Percentiles rank a stretch among this genome's conserved stretches.
These are phyloP conservation scores for Mucor plumbeus DNA, from an alignment of 371 early-diverging fungal genomes.

Conservation along the genomic window DNA sequence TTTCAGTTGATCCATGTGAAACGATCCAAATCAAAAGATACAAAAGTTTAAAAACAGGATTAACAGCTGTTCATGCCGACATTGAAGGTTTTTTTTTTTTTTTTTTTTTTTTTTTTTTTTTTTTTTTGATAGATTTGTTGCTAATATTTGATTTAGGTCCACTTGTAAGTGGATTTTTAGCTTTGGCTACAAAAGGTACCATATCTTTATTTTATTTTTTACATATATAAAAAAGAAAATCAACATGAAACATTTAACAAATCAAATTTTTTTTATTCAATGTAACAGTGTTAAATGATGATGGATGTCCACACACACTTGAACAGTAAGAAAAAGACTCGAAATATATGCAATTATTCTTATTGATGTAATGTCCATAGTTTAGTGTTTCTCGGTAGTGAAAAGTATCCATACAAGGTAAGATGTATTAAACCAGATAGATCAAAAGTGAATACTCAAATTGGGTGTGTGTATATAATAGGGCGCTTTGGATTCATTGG, in stretches of 20 bases:
- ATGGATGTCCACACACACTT: conserved; percentile 60
- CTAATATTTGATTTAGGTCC: conserved; percentile 48
- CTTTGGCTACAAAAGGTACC: conserved; percentile 59
- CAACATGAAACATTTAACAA: neutral
- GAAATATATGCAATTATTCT: neutral
- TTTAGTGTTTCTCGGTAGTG: conserved; percentile 58
- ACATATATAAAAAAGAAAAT: neutral
- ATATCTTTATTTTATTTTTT: too few relatives aligned
- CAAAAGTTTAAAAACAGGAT: conserved; percentile 49
- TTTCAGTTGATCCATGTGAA: conserved; percentile 31
- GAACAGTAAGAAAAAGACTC: conserved; percentile 48
- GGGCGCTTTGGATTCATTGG: conserved; percentile 61
- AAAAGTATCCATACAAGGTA: conserved; percentile 60
- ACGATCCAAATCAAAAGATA: conserved; percentile 47
- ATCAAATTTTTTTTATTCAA: neutral
- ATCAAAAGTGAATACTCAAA: neutral
- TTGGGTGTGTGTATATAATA: neutral
- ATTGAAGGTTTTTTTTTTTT: conserved; percentile 49
- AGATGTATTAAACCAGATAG: neutral
- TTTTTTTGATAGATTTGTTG: too few relatives aligned
- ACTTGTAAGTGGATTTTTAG: conserved; percentile 57
- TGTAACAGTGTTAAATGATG: conserved; percentile 51
- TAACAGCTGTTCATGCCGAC: conserved; percentile 56
- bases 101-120: too few relatives aligned
- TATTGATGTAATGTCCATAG: conserved; percentile 19